A percentile compares a stretch with the other conserved stretches of the same genome.
Conservation (phyloP, 2,329 filamentous ascomycete species). For the Paramyrothecium roridum region DNA sequence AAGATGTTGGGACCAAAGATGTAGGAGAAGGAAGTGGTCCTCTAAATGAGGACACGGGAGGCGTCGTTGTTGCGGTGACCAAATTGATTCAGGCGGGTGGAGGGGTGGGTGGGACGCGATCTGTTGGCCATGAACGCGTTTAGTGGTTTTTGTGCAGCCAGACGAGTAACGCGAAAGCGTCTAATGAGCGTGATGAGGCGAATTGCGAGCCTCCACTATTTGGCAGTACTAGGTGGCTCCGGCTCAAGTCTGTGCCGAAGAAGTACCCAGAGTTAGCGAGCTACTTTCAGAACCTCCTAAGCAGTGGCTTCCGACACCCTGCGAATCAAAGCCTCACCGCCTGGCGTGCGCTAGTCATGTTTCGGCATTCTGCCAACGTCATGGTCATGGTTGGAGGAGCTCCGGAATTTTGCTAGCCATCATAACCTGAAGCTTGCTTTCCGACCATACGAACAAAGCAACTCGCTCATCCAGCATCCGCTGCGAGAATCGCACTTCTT, state of each 20-base stretch:
- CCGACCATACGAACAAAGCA: background rate
- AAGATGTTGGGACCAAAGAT: too few species aligned
- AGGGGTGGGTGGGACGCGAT: slow-evolving; percentile 4
- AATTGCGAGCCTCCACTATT: background rate
- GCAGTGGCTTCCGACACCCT: background rate
- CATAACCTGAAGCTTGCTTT: background rate
- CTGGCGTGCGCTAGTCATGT: background rate
- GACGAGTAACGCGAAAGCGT: background rate
- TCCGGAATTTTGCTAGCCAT: background rate
- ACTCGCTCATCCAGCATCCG: background rate
- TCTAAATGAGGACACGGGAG: background rate
- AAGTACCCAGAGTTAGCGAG: too few species aligned
- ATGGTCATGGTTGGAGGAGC: background rate
- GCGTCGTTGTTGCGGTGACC: background rate
- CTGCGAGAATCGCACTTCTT: background rate
- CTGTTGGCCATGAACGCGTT: background rate
- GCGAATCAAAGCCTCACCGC: background rate
- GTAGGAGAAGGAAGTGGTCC: too few species aligned
- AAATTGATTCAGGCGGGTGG: background rate
- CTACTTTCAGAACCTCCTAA: background rate
- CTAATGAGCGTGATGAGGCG: background rate
- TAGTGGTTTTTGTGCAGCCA: slow-evolving; percentile 1
- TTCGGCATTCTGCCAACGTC: background rate
- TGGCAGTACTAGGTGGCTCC: background rate
- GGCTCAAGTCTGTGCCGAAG: too few species aligned